phyloP scores from a whole-genome alignment of 805 yeast species.

The Saccharomycopsis lassenensis region DNA sequence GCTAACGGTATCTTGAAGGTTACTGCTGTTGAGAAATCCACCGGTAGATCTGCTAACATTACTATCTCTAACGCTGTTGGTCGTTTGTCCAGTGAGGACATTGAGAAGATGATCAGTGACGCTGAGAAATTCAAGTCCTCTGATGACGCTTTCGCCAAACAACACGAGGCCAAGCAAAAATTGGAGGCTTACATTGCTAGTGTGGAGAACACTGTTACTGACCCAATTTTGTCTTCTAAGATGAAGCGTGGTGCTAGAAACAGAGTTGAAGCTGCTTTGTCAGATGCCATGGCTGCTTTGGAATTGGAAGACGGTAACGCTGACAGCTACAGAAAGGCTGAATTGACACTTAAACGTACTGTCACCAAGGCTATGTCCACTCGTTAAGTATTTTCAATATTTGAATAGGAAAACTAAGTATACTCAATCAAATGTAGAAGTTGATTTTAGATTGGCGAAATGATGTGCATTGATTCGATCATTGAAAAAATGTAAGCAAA shows the following conservation, averaged over 20 bases:
- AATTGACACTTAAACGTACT: constrained; percentile 97
- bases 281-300: constrained; percentile 96
- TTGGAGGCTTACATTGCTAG: constrained; percentile 96
- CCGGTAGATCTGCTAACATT: constrained; percentile 97
- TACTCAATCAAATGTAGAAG: too few relatives aligned
- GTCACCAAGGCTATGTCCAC: constrained; percentile 99
- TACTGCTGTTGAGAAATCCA: constrained; percentile 96
- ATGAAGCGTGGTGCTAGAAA: constrained; percentile 95
- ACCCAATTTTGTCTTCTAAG: constrained; percentile 96
- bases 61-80: constrained; percentile 99
- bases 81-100: constrained; percentile 91
- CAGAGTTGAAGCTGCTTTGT: constrained; percentile 94
- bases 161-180: constrained; percentile 98
- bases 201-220: constrained; percentile 92
- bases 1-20: constrained; percentile 99
- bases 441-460: too few relatives aligned
- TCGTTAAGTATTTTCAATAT: constrained; percentile 81
- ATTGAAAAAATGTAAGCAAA: too few relatives aligned
- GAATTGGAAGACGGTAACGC: constrained; percentile 89
- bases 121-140: constrained; percentile 99
- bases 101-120: constrained; percentile 96
- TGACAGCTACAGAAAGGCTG: constrained; percentile 98
- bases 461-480: too few relatives aligned
- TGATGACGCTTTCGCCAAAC: constrained; percentile 98
- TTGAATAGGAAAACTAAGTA: too few relatives aligned